A percentile compares a stretch with the other conserved stretches of the same genome.
These are phyloP conservation scores for Actinomortierella wolfii DNA, from an alignment of 371 early-diverging fungal species.

Conservation along the genomic window DNA sequence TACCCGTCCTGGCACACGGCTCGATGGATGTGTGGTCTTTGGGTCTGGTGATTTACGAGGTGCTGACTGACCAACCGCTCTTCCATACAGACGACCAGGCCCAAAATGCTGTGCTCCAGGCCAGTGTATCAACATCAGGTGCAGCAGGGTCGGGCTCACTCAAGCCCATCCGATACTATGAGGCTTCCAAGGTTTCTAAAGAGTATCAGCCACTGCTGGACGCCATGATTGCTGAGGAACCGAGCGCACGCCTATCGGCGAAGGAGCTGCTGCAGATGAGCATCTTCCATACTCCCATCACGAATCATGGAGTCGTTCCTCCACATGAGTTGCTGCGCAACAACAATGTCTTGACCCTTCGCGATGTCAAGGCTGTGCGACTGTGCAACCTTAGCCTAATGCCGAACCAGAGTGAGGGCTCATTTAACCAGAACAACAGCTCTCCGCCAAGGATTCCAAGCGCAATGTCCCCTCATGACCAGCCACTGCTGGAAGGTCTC, in stretches of 20 bases:
- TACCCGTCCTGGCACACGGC: conserved; percentile 11
- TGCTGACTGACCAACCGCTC: conserved; percentile 29
- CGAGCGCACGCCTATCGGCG: conserved; percentile 18
- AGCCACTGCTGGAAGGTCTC: conserved; percentile 25
- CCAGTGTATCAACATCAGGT: neutral
- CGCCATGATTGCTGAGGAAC: conserved; percentile 26
- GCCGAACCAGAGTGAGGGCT: no score
- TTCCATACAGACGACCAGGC: conserved; percentile 37
- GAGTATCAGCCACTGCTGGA: conserved; percentile 30
- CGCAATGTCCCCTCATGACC: conserved; percentile 19
- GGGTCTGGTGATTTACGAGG: conserved; percentile 34
- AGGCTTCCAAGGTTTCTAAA: conserved; percentile 9
- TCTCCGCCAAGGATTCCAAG: no score
- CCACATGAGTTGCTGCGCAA: conserved; percentile 24
- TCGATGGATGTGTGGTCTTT: conserved; percentile 36
- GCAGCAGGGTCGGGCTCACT: neutral
- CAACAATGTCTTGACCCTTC: conserved; percentile 26
- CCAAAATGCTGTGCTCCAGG: conserved; percentile 10
- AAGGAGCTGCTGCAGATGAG: conserved; percentile 26
- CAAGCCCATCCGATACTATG: conserved; percentile 28
- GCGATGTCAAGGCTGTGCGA: conserved; percentile 23
- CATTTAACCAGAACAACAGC: no score
- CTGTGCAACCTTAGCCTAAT: conserved; percentile 23
- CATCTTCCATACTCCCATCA: conserved; percentile 22
- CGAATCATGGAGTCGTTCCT: conserved; percentile 1